Percentiles rank a stretch among this genome's conserved stretches.
Evolutionary conservation across 1,139 yeast genomes (phyloP).

Genomic region (Protomyces gravidus): DNA sequence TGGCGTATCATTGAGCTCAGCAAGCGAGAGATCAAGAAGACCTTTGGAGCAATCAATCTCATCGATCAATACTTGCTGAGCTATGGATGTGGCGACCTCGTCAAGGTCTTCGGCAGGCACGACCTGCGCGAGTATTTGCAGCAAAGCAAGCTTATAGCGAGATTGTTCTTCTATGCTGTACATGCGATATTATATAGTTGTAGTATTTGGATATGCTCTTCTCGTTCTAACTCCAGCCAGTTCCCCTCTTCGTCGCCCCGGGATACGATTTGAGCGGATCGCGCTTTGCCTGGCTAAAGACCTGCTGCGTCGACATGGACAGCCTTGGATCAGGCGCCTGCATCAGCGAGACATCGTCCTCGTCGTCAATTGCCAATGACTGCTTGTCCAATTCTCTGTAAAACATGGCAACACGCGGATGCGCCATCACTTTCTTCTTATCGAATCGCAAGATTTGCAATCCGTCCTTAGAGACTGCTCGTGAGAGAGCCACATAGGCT

Average conservation of each 20-base stretch:
- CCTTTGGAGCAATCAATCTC: background rate
- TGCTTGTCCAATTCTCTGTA: slow-evolving; percentile 42
- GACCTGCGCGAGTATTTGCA: background rate
- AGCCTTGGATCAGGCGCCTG: background rate
- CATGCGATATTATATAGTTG: too few relatives aligned
- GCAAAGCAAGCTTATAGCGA: background rate
- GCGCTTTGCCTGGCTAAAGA: slow-evolving; percentile 17
- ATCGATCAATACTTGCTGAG: background rate
- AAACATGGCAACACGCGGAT: slow-evolving; percentile 62
- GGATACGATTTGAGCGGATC: slow-evolving; percentile 14
- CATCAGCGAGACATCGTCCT: background rate
- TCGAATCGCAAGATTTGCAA: slow-evolving; percentile 71
- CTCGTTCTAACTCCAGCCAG: background rate
- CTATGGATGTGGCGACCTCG: background rate
- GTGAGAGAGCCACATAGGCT: slow-evolving; percentile 86
- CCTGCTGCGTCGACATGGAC: slow-evolving; percentile 23
- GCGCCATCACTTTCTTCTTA: slow-evolving; percentile 58
- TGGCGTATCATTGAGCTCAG: background rate
- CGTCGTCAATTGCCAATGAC: background rate
- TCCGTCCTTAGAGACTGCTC: slow-evolving; percentile 73
- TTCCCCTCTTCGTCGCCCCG: background rate
- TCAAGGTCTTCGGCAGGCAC: background rate
- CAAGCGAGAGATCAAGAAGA: background rate
- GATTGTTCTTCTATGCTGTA: background rate
- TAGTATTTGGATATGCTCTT: background rate